Evolutionary conservation across 1,284 basidiomycete species (phyloP), one percentile per base, ranked within the genome.

Genomic region (Pseudozyma hubeiensis): DNA sequence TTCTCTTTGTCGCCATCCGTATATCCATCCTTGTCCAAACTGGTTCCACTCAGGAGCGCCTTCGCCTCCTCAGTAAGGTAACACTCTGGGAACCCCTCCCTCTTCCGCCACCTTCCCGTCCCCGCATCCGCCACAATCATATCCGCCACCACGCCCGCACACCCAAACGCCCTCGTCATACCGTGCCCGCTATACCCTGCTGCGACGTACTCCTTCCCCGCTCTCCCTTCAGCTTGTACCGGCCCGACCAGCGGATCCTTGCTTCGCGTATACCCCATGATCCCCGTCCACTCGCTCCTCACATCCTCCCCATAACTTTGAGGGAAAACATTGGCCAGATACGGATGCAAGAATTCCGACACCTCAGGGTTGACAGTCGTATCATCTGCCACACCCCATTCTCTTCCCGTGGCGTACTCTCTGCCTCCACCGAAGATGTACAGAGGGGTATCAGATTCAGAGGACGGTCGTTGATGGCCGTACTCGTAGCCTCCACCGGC

Each of bases 121-220:
- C 61, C 65, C 7, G 90, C 83, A 16, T 90, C 88, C 0, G 89
- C 87, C 0, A 83, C 52, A 48, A 92, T 87, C 90, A 92, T 91
- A 16, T 87, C 86, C 1, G 88, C 89, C 1, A 92, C 85, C 4
- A 86, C 88, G 76, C 91, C 88, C 14, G 90, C 91, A 74, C 91
- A 92, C 54, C 16, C 61, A 45, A 74, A 63, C 4, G 91, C 89
- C 3, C 91, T 88, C 5, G 91, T 89, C 91, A 93, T 93, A 5
- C 92, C 92, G 75, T 93, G 92, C 0, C 92, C 92, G 0, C 88
- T 87, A 78, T 90, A 93, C 8, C 92, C 92, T 0, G 90, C 92
- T 1, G 90, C 86, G 17, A 93, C 88, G 73, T 89, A 93, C 71
- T 93, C 91, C 0, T 90, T 90, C 4, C 7, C 56, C 11, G 7